Conservation (phyloP, 768 basidiomycete genomes). For the Serpula lacrymans region DNA sequence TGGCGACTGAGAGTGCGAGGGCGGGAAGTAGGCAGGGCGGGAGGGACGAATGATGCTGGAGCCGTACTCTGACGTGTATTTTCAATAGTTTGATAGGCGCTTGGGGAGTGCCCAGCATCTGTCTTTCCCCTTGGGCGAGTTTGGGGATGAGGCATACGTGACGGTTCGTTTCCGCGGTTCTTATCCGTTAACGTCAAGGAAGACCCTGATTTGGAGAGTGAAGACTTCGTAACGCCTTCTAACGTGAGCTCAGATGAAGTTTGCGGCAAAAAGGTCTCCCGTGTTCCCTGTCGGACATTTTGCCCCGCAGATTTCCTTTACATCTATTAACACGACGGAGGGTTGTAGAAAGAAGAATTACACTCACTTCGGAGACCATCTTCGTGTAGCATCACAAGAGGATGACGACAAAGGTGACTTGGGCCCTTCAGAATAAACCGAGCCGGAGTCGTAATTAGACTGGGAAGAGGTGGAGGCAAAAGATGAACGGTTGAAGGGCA, state of each 20-base stretch:
- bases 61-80: constrained; percentile 8
- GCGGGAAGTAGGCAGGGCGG: constrained; percentile 14
- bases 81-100: constrained; percentile 23
- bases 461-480: constrained; percentile 59
- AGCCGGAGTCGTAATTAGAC: constrained; percentile 30
- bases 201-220: constrained; percentile 24
- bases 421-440: not conserved
- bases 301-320: constrained; percentile 1
- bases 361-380: constrained; percentile 4
- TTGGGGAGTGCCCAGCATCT: constrained; percentile 32
- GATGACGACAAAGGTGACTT: constrained; percentile 4
- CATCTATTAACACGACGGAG: not conserved
- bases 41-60: constrained; percentile 13
- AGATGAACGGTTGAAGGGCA: constrained; percentile 44
- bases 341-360: not conserved
- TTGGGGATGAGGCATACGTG: constrained; percentile 32
- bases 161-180: constrained; percentile 28
- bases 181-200: constrained; percentile 30
- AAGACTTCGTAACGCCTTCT: constrained; percentile 4
- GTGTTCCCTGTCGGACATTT: too few species aligned
- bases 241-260: not conserved
- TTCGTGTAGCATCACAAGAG: constrained; percentile 5
- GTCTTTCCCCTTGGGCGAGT: constrained; percentile 50
- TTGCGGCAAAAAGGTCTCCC: not conserved
- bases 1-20: constrained; percentile 41